Evolutionary conservation across 257 asterid species (phyloP), one percentile per base, ranked within the genome.

Genomic region (Leonotis leonurus): DNA sequence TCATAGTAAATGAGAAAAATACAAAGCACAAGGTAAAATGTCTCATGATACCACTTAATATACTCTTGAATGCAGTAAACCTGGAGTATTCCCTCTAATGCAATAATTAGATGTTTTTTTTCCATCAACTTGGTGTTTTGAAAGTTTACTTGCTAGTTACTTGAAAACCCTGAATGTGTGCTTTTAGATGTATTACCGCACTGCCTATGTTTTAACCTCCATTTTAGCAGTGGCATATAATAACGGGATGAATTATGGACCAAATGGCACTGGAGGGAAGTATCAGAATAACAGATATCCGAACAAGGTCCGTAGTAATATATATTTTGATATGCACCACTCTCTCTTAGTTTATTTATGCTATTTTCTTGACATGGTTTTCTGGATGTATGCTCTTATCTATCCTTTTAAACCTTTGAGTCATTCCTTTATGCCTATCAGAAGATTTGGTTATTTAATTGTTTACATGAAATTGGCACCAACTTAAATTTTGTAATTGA

Each of bases 231-330:
- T 69, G 63, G 68, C 64, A 44, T 75, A 81, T 81, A 77, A 81
- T 81, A 77, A 72, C 27, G 92, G 83, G 53, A 71, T 79, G 75
- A 75, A 77, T 70, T 77, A 81, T 40, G 86, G 88, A 56, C 85
- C 77, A 54, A 81, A 84, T 60, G 89, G 68, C 9, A 57, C 13
- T n/a, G 83, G 77, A 45, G 81, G 70, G 62, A 79, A 77, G 56
- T 79, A 68, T 70, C 84, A 75, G 52, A 77, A 75, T 62, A 81
- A 75, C 81, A 80, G 83, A 77, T 33, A 18, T 20, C 81, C 80
- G 2, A 73, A 57, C 69, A 75, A 79, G 88, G 92, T 81, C 17
- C 6, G 69, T 70, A 33, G 14, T 26, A 26, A 36, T 41, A 44
- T 48, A 17, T 53, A 14, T 59, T 65, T 54, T 46, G 41, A 36